Conservation (phyloP, 106 monocot genomes). For the Acanthochlamys bracteata region DNA sequence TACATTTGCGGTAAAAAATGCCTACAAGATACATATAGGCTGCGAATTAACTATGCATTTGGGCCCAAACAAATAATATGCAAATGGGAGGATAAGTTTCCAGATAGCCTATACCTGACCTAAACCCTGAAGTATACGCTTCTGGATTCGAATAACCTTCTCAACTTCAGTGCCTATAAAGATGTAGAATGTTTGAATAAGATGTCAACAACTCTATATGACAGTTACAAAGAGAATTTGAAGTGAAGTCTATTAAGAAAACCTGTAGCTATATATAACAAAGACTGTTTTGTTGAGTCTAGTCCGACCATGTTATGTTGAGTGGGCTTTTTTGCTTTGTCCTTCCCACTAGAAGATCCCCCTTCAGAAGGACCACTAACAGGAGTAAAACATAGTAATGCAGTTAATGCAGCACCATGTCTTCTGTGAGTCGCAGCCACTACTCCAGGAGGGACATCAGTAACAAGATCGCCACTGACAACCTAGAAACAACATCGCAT, state of each 20-base stretch:
- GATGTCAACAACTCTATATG: background rate
- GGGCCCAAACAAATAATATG: too few relatives aligned
- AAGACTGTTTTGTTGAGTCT: conserved; percentile 68
- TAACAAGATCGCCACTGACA: conserved; percentile 85
- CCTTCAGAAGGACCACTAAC: conserved; percentile 71
- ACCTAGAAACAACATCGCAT: conserved; percentile 31
- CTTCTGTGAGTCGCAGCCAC: conserved; percentile 95
- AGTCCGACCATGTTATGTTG: conserved; percentile 78
- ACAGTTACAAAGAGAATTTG: background rate
- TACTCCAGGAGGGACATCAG: conserved; percentile 89
- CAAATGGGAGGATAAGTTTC: too few relatives aligned
- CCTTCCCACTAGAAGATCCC: conserved; percentile 71
- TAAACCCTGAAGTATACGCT: conserved; percentile 61
- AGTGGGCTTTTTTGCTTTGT: conserved; percentile 75
- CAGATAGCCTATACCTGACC: conserved; percentile 57
- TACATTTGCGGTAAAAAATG: too few relatives aligned
- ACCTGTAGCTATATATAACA: conserved; percentile 86
- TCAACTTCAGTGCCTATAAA: conserved; percentile 70
- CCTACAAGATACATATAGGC: too few relatives aligned
- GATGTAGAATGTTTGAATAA: conserved; percentile 5
- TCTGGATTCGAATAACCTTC: conserved; percentile 81
- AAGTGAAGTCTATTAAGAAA: background rate
- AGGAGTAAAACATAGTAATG: conserved; percentile 71
- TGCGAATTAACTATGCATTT: too few relatives aligned
- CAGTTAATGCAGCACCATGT: conserved; percentile 85